Evolutionary conservation across 306 rosid genomes (phyloP), one percentile per base, ranked within the genome.

Genomic region (Vigna reflexopilosa): DNA sequence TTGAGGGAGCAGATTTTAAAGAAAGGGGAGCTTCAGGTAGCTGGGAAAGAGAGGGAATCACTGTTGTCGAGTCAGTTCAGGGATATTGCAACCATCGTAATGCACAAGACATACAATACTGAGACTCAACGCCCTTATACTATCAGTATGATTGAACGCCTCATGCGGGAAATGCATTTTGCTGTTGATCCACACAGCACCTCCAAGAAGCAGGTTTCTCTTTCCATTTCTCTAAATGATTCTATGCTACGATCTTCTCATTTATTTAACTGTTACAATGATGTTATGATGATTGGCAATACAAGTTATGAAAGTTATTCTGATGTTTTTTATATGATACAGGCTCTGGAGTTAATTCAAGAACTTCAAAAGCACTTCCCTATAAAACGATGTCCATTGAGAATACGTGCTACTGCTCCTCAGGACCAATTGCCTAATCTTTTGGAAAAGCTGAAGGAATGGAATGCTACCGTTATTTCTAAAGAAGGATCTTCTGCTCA

Each of bases 21-120:
- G 73, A 91, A 91, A 85, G 98, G 98, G 56, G 98, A 92, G 80
- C 97, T 95, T 87, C 98, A 91, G 85, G 90, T 92, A 28, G 97
- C 97, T 51, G 98, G 95, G 79, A 95, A 95, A 80, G 98, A 95
- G 91, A 91, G 98, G 82, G 98, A 95, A 56, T 93, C 98, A 7
- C 73, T 89, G 57, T 79, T 95, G 50, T 89, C 96, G 0, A 95
- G 82, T 89, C 98, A 95, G 88, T 95, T 95, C 76, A 85, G 98
- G 81, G 98, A 95, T 81, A 92, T 95, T 38, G 98, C 98, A 4
- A 95, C 97, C 63, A 89, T 92, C 79, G 93, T 95, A 26, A 95
- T 95, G 98, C 91, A 95, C 78, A 95, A 95, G 79, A 95, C 98
- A 22, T 95, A 80, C 81, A 95, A 95, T 84, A 92, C 97, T 0